A percentile compares a stretch with the other conserved stretches of the same genome.
These are phyloP conservation scores for Crithidia brevicula DNA, from an alignment of 208 protist species.

Conservation along the genomic window DNA sequence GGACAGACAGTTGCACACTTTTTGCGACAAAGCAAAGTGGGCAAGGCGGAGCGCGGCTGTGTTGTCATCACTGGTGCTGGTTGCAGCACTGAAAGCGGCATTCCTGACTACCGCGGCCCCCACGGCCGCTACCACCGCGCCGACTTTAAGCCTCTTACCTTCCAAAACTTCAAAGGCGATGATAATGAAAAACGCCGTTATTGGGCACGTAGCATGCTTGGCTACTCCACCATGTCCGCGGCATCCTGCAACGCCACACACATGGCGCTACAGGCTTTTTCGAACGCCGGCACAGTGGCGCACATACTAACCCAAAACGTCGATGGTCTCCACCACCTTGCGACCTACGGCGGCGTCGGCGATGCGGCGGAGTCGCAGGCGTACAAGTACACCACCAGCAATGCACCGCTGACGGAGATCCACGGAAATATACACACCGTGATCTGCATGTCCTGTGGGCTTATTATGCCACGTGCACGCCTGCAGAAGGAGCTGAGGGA, in stretches of 20 bases:
- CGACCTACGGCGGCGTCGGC: slow-evolving; percentile 51
- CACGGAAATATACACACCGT: slow-evolving; percentile 83
- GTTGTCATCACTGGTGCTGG: slow-evolving; percentile 80
- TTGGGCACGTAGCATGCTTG: slow-evolving; percentile 80
- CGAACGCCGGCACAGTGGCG: slow-evolving; percentile 35
- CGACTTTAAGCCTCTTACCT: slow-evolving; percentile 74
- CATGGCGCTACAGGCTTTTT: slow-evolving; percentile 52
- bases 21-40: slow-evolving; percentile 19
- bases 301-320: slow-evolving; percentile 84
- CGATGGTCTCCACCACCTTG: slow-evolving; percentile 84
- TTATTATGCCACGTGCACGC: slow-evolving; percentile 44
- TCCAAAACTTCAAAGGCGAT: slow-evolving; percentile 63
- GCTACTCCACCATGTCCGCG: slow-evolving; percentile 57
- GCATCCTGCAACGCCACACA: slow-evolving; percentile 72
- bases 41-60: slow-evolving; percentile 14
- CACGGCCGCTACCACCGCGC: slow-evolving; percentile 66
- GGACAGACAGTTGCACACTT: slow-evolving; percentile 34
- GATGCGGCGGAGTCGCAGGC: slow-evolving; percentile 31
- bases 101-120: slow-evolving; percentile 81
- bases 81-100: slow-evolving; percentile 87
- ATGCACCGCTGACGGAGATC: slow-evolving; percentile 54
- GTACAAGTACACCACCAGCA: slow-evolving; percentile 55
- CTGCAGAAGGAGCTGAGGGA: slow-evolving; percentile 52
- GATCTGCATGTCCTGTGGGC: slow-evolving; percentile 58
- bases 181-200: slow-evolving; percentile 76